Conservation (phyloP, 495 filamentous ascomycete species). For the Gamarada debralockiae region DNA sequence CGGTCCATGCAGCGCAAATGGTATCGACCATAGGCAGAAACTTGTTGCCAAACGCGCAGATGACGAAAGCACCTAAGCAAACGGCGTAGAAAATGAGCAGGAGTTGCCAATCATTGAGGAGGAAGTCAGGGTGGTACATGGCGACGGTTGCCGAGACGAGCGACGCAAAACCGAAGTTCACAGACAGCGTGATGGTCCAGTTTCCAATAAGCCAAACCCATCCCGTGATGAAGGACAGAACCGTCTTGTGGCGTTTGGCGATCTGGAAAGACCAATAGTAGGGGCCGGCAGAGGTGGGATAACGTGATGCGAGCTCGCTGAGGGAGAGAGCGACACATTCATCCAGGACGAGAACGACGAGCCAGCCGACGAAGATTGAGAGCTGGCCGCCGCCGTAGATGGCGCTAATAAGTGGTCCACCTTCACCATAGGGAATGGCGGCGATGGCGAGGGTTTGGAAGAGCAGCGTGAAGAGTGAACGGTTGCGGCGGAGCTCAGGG, state of each 20-base stretch:
- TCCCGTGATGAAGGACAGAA: slow-evolving; percentile 41
- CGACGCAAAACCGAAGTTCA: slow-evolving; percentile 37
- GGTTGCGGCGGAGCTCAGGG: slow-evolving; percentile 41
- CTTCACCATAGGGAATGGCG: slow-evolving; percentile 45
- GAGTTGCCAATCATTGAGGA: slow-evolving; percentile 26
- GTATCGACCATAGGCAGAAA: slow-evolving; percentile 50
- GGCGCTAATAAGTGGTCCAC: slow-evolving; percentile 34
- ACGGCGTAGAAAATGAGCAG: slow-evolving; percentile 39
- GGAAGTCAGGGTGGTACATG: slow-evolving; percentile 25
- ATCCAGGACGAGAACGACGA: slow-evolving; percentile 40
- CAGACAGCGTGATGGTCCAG: slow-evolving; percentile 33
- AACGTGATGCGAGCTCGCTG: slow-evolving; percentile 44
- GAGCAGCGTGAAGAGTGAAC: slow-evolving; percentile 40
- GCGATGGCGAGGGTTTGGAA: slow-evolving; percentile 43
- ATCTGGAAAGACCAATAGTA: slow-evolving; percentile 47
- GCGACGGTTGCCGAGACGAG: slow-evolving; percentile 29
- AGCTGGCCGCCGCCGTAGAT: slow-evolving; percentile 45
- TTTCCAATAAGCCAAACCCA: slow-evolving; percentile 27
- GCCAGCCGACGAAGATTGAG: slow-evolving; percentile 40
- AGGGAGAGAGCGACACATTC: slow-evolving; percentile 34
- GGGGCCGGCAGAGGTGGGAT: slow-evolving; percentile 45
- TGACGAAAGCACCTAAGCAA: slow-evolving; percentile 38
- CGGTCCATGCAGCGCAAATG: slow-evolving; percentile 45
- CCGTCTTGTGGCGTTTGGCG: slow-evolving; percentile 38
- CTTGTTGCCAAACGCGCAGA: slow-evolving; percentile 38